Base-by-base conservation (phyloP, 208 protist species). In the Borovskyia barvae region DNA sequence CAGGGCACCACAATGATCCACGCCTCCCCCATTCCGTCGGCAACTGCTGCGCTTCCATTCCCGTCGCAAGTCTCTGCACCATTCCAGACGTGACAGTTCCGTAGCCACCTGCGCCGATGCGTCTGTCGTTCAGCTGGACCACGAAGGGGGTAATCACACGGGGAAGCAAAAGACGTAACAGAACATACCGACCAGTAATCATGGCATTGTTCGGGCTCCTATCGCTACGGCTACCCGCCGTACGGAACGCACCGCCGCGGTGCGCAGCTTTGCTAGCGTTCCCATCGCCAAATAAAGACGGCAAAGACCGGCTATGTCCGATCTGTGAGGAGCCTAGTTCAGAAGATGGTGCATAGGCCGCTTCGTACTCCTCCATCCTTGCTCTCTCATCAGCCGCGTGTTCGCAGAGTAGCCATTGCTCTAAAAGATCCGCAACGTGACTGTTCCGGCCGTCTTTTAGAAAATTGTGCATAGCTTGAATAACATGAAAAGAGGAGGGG, bases 91-190 rank as follows among this genome's bases (percentile, higher is more conserved):
- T 71, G 24, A 94, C 87, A 5, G 72, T 58, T 28, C 81, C 87
- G 41, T 85, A 94, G 29, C 87, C 81, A 28, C 87, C 87, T n/a
- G 79, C 28, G 5, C 83, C 81, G 32, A 94, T 70, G 26, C 82
- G 77, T 15, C 75, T 68, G 39, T 57, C 49, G 32, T 82, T 51
- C 36, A 52, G 26, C 12, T 41, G 41, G 22, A 55, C 48, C 20
- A 59, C 54, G 14, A 71, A 40, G 11, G 51, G 64, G 2, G 64
- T 71, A 42, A 71, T 51, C 32, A 42, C 48, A 36, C 77, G 67
- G 3, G 78, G 77, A 29, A 88, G 50, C 22, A 90, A 69, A 40
- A 90, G 55, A 12, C 61, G 73, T 45, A 87, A 55, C 39, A 93
- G 63, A 20, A 82, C 74, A 64, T 79, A 84, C 25, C 84, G 68